Base-by-base conservation (phyloP, 768 basidiomycete genomes). In the Amanita brunnescens region DNA sequence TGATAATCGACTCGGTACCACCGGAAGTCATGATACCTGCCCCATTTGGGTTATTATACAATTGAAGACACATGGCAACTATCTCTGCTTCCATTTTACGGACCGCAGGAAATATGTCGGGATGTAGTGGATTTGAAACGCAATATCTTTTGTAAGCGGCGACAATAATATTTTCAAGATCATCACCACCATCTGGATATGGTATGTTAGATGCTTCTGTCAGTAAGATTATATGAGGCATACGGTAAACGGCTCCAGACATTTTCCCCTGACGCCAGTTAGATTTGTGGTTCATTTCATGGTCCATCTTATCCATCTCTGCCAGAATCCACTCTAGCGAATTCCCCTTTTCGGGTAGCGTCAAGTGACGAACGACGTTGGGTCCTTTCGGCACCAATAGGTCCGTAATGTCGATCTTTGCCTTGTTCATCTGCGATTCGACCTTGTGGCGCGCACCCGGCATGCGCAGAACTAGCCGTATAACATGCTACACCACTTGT, bases 81-180 rank as follows among this genome's bases (percentile, higher is more conserved):
- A 94, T 79, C 61, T 97, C 94, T 13, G 92, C 89, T 61, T 99
- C 95, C 95, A 99, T 99, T 70, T 95, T 93, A 43, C 95, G 77
- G 9, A 96, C 69, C 0, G 89, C 85, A 1, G 94, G 94, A 67
- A 96, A 96, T 39, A 93, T 82, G 51, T 93, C 91, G 0, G 95
- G 91, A 60, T 97, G 93, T 8, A 97, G 73, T 2, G 93, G 91
- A 61, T 95, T 93, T 23, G 88, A 87, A 46, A 92, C 80, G 41
- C 84, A 81, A 57, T 93, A 96, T 46, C 81, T 80, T 54, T 81
- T 73, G 61, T 90, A 89, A 0, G 92, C 91, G 4, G 85, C 75
- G 18, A 85, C 80, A 56, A 95, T 83, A 46, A 96, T 75, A 49
- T 77, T 78, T 58, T 82, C 80, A 54, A 93, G 68, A 42, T 91